Base-by-base conservation (phyloP, 2,329 filamentous ascomycete genomes). In the Phyllosticta citriasiana region DNA sequence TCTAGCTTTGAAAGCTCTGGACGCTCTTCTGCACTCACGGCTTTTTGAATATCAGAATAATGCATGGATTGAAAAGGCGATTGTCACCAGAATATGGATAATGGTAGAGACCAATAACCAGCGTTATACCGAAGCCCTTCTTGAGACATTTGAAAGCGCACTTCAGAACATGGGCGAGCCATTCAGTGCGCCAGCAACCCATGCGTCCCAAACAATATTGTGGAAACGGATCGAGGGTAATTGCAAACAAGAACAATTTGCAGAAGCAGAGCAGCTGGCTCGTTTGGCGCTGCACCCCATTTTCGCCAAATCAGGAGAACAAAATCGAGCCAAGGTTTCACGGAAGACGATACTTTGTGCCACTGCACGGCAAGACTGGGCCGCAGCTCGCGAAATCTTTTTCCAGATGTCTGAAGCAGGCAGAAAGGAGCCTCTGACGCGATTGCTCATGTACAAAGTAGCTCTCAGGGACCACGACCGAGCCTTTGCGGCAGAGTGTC, bases 161-260 rank as follows among this genome's bases (percentile, higher is more conserved):
- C 68, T 78, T 1, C 73, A 77, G 1, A 76, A 74, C 19, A 72
- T 81, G 3, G 72, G 75, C 4, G 73, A 74, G 1, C 70, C 79
- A 0, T 70, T 95, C 4, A 78, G 81, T 24, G 73, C 82, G 4
- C 80, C 83, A 64, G 84, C 85, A 5, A 84, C 88, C 12, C 83
- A 85, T 64, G 86, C 87, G 35, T 82, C 83, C 6, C 87, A 89
- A 66, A 88, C 84, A 35, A 85, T 88, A 69, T 66, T 96, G 3
- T 97, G 91, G 91, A 94, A 91, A 73, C 82, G 80, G 26, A 78
- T 89, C n/a, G 88, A 91, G 58, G 73, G 78, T 0, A 77, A 78
- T 14, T 84, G 83, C 64, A 74, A 74, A 1, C 78, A 82, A 33
- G 76, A 79, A 1, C 74, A 84, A 16, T 82, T 81, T 60, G 75